Base-by-base conservation (phyloP, 306 rosid genomes). In the Quercus wislizeni region DNA sequence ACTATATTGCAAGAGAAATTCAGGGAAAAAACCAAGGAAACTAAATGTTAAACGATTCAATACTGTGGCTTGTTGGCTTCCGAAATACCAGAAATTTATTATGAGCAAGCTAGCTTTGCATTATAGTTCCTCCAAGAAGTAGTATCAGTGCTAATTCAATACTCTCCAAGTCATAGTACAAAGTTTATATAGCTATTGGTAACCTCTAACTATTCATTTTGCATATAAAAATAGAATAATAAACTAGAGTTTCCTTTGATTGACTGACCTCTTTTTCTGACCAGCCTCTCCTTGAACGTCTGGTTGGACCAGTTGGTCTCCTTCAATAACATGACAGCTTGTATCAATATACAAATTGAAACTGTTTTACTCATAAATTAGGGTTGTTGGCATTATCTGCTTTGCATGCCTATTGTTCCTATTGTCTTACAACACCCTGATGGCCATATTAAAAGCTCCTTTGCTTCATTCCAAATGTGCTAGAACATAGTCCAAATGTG, bases 181-280 rank as follows among this genome's bases (percentile, higher is more conserved):
- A 67, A 67, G 71, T 67, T 67, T 18, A 67, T 33, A 19, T 33
- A 8, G 71, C 71, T 67, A 64, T 31, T 28, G n/a, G 71, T 67
- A 33, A 33, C 71, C 19, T 31, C 6, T 33, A 19, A 2, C 51
- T 2, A 23, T 33, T 31, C 35, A 33, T 31, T 28, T 67, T 33
- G 27, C 51, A 31, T 33, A 19, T n/a, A 11, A 31, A 67, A 31
- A 67, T 15, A 65, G 25, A 58, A 69, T 62, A 58, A 63, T 27
- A 25, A 71, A 85, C 31, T 62, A 62, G 35, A 73, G 38, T 21
- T 35, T 58, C n/a, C 20, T 76, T 56, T 21, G 76, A 79, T 79
- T 21, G 76, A 79, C 80, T 25, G 20, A 85, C 94, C 91, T 88
- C 88, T 80, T 88, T 83, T 62, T 82, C 87, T 17, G 87, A 82